A percentile compares a stretch with the other conserved stretches of the same genome.
phyloP scores from a whole-genome alignment of 495 filamentous ascomycete species.

The Talaromyces nanjingensis region DNA sequence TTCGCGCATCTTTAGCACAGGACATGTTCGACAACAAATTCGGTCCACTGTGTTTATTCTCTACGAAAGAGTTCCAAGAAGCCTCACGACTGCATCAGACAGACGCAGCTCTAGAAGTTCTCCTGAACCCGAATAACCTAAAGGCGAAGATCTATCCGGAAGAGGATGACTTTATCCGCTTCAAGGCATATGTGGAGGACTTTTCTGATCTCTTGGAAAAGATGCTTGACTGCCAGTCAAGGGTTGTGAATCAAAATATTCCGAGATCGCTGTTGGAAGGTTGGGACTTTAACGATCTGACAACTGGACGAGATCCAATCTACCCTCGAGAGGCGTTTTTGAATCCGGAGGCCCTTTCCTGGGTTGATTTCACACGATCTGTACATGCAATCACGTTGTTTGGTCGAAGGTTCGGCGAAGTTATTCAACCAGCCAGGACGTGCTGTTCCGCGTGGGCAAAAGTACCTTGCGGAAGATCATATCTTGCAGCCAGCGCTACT shows the following conservation, averaged over 20 bases:
- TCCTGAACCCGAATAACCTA: conserved; percentile 15
- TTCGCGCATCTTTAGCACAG: conserved; percentile 24
- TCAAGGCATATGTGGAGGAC: conserved; percentile 18
- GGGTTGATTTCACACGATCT: neutral
- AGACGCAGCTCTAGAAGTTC: conserved; percentile 4
- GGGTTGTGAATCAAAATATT: conserved; percentile 6
- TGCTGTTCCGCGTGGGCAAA: neutral
- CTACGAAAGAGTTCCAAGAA: neutral
- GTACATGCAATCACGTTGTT: neutral
- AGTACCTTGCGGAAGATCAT: neutral
- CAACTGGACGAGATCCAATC: neutral
- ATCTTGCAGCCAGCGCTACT: conserved; percentile 19
- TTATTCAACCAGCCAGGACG: neutral
- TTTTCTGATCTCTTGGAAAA: conserved; percentile 21
- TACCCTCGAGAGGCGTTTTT: neutral
- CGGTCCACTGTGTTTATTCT: conserved; percentile 9
- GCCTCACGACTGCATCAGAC: neutral
- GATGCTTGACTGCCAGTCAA: conserved; percentile 22
- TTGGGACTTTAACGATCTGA: neutral
- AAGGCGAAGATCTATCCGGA: conserved; percentile 15
- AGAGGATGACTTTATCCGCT: conserved; percentile 10
- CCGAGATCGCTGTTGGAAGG: neutral
- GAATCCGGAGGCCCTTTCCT: neutral
- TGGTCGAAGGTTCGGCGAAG: neutral
- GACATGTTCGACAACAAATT: conserved; percentile 13